Evolutionary conservation across 225 moss, liverwort and hornwort genomes (phyloP).

Genomic region (Thuidium tamariscinum): DNA sequence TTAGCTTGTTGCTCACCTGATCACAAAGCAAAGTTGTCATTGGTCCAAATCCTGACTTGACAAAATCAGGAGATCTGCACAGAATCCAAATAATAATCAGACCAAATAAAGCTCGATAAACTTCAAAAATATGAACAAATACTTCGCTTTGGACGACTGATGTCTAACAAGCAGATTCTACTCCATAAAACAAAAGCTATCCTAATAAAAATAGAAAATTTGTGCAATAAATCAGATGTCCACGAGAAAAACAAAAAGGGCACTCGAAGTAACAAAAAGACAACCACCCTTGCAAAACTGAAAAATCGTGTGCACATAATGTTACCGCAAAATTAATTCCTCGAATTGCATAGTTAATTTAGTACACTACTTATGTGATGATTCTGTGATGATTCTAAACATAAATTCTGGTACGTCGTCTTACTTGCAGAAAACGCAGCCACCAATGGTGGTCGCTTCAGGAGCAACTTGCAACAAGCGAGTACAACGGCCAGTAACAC

Average conservation of each 20-base stretch:
- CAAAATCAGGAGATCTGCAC: constrained; percentile 83
- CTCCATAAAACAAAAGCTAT: background rate
- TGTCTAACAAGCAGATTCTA: background rate
- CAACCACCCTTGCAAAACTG: background rate
- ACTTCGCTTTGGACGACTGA: background rate
- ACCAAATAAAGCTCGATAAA: background rate
- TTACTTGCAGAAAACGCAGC: constrained; percentile 97
- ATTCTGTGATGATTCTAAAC: background rate
- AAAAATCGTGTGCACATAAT: background rate
- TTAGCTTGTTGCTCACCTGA: constrained; percentile 47
- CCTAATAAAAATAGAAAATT: background rate
- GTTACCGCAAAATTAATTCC: background rate
- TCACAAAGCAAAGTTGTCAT: constrained; percentile 96
- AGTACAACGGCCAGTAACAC: constrained; percentile 63
- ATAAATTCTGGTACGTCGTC: background rate
- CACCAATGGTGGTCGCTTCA: constrained; percentile 58
- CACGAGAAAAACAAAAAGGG: background rate
- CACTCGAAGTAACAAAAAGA: background rate
- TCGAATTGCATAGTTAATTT: background rate
- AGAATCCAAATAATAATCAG: background rate
- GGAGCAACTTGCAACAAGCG: constrained; percentile 63
- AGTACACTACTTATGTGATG: background rate
- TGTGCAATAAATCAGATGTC: background rate
- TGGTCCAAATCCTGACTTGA: constrained; percentile 80
- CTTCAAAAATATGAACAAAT: background rate